A percentile compares a stretch with the other conserved stretches of the same genome.
These are phyloP conservation scores for Barnettozyma botsteinii DNA, from an alignment of 805 yeast genomes.

Conservation along the genomic window DNA sequence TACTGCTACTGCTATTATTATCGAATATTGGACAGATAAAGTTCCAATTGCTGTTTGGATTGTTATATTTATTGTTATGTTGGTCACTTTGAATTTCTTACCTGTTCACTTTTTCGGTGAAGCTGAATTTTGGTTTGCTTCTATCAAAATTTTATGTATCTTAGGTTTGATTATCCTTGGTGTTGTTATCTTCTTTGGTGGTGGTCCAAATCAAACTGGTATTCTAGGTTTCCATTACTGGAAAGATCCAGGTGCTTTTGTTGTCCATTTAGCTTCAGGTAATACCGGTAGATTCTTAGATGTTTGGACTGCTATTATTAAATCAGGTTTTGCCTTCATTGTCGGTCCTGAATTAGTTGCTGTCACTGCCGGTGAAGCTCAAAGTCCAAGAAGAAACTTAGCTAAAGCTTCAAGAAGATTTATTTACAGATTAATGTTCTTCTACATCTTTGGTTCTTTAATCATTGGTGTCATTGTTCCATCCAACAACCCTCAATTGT, in stretches of 20 bases:
- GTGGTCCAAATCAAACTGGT: constrained; percentile 48
- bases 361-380: constrained; percentile 54
- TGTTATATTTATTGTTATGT: constrained; percentile 42
- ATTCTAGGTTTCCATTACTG: constrained; percentile 65
- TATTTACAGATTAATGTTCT: constrained; percentile 49
- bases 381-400: constrained; percentile 52
- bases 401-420: constrained; percentile 55
- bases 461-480: constrained; percentile 66
- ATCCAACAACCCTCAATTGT: constrained; percentile 49
- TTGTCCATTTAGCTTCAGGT: constrained; percentile 41
- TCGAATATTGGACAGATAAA: constrained; percentile 49
- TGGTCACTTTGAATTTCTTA: constrained; percentile 43
- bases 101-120: constrained; percentile 61
- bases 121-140: constrained; percentile 53
- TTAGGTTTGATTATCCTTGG: constrained; percentile 55
- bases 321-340: constrained; percentile 61
- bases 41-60: constrained; percentile 62
- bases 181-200: constrained; percentile 57
- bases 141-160: constrained; percentile 56
- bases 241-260: constrained; percentile 55
- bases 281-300: constrained; percentile 59
- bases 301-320: constrained; percentile 57
- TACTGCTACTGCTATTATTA: constrained; percentile 51
- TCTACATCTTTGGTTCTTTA: constrained; percentile 60
- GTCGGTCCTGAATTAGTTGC: constrained; percentile 62